Conservation (phyloP, 306 rosid genomes). For the Trichosanthes cucumerina region DNA sequence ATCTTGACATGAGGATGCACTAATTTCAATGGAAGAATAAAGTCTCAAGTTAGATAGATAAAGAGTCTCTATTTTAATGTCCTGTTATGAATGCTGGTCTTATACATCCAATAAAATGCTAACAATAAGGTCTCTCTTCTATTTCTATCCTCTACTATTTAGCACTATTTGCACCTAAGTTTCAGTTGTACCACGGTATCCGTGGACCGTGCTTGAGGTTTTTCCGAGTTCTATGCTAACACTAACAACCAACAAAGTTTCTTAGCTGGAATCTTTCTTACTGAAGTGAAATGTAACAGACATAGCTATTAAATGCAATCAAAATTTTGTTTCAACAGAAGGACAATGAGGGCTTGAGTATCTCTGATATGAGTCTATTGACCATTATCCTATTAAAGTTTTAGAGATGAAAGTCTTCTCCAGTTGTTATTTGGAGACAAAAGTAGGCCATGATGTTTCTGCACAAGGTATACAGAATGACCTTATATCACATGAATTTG, state of each 20-base stretch:
- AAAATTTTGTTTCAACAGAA: not conserved
- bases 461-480: not conserved
- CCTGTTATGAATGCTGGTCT: not conserved
- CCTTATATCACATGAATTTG: not conserved
- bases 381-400: not conserved
- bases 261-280: not conserved
- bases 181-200: not conserved
- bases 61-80: not conserved
- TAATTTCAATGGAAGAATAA: not conserved
- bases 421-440: not conserved
- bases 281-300: not conserved
- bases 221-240: not conserved
- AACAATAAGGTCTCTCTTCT: not conserved
- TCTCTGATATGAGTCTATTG: not conserved
- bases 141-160: not conserved
- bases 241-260: not conserved
- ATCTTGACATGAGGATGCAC: not conserved
- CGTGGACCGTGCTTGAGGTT: not conserved
- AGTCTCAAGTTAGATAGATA: not conserved
- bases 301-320: not conserved
- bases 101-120: not conserved
- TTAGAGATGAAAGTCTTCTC: not conserved
- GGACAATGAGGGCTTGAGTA: not conserved
- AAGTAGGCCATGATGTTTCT: conserved; percentile 1
- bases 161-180: not conserved